Percentiles rank a stretch among this genome's conserved stretches.
phyloP scores from a whole-genome alignment of 2,329 filamentous ascomycete genomes.

The Coleophoma cylindrospora region DNA sequence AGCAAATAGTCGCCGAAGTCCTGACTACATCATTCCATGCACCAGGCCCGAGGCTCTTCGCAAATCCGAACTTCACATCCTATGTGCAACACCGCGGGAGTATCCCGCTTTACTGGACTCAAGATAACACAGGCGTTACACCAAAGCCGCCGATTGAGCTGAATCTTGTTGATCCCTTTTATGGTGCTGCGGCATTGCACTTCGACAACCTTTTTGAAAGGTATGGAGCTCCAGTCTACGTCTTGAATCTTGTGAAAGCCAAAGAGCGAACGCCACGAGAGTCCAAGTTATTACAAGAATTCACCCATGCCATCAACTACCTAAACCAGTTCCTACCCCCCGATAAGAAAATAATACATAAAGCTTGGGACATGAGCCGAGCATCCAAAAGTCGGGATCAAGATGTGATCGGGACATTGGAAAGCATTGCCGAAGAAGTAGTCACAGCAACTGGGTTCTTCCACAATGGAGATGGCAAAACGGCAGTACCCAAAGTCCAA shows the following conservation, averaged over 20 bases:
- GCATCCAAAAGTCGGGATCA: constrained; percentile 88
- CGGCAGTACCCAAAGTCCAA: constrained; percentile 65
- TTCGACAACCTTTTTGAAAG: constrained; percentile 93
- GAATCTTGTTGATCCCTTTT: constrained; percentile 94
- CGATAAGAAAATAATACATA: constrained; percentile 84
- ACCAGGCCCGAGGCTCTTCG: constrained; percentile 77
- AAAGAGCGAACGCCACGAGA: constrained; percentile 86
- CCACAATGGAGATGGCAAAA: constrained; percentile 75
- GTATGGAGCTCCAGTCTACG: constrained; percentile 89
- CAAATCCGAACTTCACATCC: constrained; percentile 88
- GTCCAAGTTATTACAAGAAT: constrained; percentile 84
- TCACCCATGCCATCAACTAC: constrained; percentile 81
- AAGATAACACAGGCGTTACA: constrained; percentile 90
- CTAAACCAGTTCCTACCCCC: constrained; percentile 88
- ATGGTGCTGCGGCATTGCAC: constrained; percentile 85
- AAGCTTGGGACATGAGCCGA: constrained; percentile 97
- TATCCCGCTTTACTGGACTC: constrained; percentile 95
- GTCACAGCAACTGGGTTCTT: constrained; percentile 88
- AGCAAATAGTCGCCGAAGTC: constrained; percentile 95
- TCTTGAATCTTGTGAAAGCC: constrained; percentile 85
- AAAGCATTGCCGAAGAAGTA: constrained; percentile 84
- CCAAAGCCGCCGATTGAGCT: constrained; percentile 96
- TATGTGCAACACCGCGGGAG: constrained; percentile 96
- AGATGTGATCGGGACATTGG: constrained; percentile 89
- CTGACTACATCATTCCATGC: constrained; percentile 94